Conservation (phyloP, 1,139 yeast genomes). For the Candida mesenterica region DNA sequence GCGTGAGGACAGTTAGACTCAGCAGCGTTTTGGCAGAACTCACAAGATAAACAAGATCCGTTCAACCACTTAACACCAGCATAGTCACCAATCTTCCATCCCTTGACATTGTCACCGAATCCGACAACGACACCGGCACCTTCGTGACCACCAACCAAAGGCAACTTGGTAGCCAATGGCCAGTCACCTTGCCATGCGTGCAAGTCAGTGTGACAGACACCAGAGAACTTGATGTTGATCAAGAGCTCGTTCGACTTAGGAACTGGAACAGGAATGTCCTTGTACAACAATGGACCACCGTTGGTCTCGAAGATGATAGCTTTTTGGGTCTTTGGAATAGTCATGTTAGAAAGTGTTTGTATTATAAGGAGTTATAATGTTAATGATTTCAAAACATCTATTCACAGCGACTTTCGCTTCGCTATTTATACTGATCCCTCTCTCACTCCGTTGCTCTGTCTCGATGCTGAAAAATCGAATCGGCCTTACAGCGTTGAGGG, state of each 20-base stretch:
- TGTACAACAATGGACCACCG: slow-evolving; percentile 63
- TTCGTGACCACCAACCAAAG: slow-evolving; percentile 81
- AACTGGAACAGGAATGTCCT: slow-evolving; percentile 61
- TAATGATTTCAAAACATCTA: too few relatives aligned
- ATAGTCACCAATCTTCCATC: slow-evolving; percentile 70
- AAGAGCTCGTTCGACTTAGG: slow-evolving; percentile 61
- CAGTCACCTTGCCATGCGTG: slow-evolving; percentile 77
- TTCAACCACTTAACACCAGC: slow-evolving; percentile 79
- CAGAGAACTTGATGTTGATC: slow-evolving; percentile 62
- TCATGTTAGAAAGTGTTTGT: slow-evolving; percentile 10
- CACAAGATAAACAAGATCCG: slow-evolving; percentile 73
- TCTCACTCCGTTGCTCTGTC: too few relatives aligned
- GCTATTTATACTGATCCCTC: too few relatives aligned
- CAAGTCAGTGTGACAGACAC: slow-evolving; percentile 68
- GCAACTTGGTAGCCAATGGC: slow-evolving; percentile 64
- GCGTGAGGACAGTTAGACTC: slow-evolving; percentile 72
- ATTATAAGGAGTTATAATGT: slow-evolving; percentile 4
- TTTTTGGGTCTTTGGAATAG: slow-evolving; percentile 64
- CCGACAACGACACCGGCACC: slow-evolving; percentile 83
- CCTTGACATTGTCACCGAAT: slow-evolving; percentile 64
- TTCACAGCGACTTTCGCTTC: too few relatives aligned
- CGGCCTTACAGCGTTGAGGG: too few relatives aligned
- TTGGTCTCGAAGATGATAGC: slow-evolving; percentile 68
- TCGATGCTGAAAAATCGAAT: too few relatives aligned
- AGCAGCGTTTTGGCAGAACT: slow-evolving; percentile 62